phyloP scores from a whole-genome alignment of 2,329 filamentous ascomycete genomes.

The Aspergillus pseudonomiae region DNA sequence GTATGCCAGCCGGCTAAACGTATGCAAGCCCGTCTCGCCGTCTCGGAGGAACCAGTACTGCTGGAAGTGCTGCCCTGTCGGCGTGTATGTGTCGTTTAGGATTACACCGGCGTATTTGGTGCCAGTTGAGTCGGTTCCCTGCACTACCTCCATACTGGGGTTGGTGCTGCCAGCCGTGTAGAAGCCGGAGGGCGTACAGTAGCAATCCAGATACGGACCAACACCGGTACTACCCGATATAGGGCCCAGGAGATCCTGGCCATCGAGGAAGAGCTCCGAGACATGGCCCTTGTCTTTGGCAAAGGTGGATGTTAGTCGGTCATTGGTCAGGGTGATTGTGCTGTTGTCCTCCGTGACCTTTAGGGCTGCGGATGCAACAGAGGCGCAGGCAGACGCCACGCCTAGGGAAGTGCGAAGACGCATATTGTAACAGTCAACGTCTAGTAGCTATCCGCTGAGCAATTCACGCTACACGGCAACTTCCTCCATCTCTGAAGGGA shows the following conservation, averaged over 20 bases:
- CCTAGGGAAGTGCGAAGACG: conserved; percentile 6
- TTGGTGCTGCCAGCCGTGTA: conserved; percentile 60
- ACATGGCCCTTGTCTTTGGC: conserved; percentile 49
- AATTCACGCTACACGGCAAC: background rate
- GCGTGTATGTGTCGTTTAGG: conserved; percentile 61
- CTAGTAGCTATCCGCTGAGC: background rate
- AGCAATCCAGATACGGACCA: conserved; percentile 65
- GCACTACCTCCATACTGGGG: conserved; percentile 55
- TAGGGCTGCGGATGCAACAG: conserved; percentile 20
- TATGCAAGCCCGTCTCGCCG: conserved; percentile 65
- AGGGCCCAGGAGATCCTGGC: conserved; percentile 56
- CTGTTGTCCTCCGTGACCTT: conserved; percentile 23
- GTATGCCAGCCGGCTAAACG: conserved; percentile 63
- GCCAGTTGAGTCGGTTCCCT: conserved; percentile 54
- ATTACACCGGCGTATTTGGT: conserved; percentile 61
- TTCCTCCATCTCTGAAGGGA: too few relatives aligned
- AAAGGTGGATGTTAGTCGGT: conserved; percentile 49
- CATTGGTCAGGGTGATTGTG: conserved; percentile 44
- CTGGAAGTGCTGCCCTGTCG: conserved; percentile 62
- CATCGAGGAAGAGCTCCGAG: conserved; percentile 48
- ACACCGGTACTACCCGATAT: conserved; percentile 51
- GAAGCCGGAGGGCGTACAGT: conserved; percentile 61
- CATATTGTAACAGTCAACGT: conserved; percentile 11
- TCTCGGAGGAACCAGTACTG: conserved; percentile 69
- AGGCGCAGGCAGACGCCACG: conserved; percentile 11